A percentile compares a stretch with the other conserved stretches of the same genome.
phyloP scores from a whole-genome alignment of 441 rosid species.

The Adansonia grandidieri region DNA sequence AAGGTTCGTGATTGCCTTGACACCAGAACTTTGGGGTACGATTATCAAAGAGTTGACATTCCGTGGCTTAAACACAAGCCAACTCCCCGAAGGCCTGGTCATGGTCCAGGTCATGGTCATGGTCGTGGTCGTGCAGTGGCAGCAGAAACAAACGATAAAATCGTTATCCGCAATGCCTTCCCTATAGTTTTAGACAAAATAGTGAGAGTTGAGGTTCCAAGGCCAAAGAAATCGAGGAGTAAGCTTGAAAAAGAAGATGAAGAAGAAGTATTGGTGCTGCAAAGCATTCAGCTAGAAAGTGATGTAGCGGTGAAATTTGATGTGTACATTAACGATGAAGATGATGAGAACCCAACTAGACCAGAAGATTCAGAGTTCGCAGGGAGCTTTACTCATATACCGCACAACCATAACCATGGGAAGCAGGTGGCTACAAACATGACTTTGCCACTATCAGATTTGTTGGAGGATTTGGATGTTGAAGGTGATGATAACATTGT shows the following conservation, averaged over 20 bases:
- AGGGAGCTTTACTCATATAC: conserved; percentile 46
- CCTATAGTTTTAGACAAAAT: conserved; percentile 48
- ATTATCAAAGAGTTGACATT: conserved; percentile 49
- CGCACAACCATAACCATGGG: not conserved
- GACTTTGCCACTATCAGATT: conserved; percentile 38
- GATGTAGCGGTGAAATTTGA: conserved; percentile 50
- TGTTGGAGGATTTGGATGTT: conserved; percentile 57
- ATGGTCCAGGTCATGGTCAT: not conserved
- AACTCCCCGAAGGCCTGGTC: conserved; percentile 35
- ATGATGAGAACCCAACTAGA: conserved; percentile 27
- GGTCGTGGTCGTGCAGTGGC: conserved; percentile 38
- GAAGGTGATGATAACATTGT: conserved; percentile 59
- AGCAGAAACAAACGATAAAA: conserved; percentile 29
- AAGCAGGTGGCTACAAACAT: conserved; percentile 30
- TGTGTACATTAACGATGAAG: conserved; percentile 55
- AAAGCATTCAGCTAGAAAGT: conserved; percentile 44
- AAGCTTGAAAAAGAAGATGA: conserved; percentile 58
- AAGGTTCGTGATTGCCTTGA: conserved; percentile 56
- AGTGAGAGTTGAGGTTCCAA: conserved; percentile 36
- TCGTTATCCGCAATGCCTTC: conserved; percentile 32
- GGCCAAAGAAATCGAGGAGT: conserved; percentile 62
- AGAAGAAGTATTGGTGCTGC: conserved; percentile 55
- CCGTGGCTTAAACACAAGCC: conserved; percentile 64
- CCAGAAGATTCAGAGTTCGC: conserved; percentile 58
- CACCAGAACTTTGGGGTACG: conserved; percentile 43